A percentile compares a stretch with the other conserved stretches of the same genome.
These are phyloP conservation scores for Coemansia asiatica DNA, from an alignment of 192 early-diverging fungal genomes.

Conservation along the genomic window DNA sequence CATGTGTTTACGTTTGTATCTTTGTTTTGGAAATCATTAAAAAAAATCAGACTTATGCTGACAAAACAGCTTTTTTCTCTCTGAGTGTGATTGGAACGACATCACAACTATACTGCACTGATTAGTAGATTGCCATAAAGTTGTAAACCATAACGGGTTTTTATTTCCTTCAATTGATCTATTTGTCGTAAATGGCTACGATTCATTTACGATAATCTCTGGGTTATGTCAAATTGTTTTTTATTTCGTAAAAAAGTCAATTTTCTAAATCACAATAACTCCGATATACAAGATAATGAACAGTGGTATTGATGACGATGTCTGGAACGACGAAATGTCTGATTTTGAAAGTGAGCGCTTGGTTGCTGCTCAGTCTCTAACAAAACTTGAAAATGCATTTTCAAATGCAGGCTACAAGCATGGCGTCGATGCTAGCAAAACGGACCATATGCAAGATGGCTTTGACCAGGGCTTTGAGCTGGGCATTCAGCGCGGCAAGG, in stretches of 20 bases:
- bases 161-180: neutral
- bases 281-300: constrained; percentile 13
- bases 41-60: too few species aligned
- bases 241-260: neutral
- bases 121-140: neutral
- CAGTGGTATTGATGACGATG: constrained; percentile 8
- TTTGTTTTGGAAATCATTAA: too few species aligned
- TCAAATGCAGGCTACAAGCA: constrained; percentile 35
- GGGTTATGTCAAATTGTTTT: neutral
- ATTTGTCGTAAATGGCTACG: too few species aligned
- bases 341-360: constrained; percentile 22
- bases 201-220: neutral
- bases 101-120: neutral
- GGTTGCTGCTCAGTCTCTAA: constrained; percentile 19
- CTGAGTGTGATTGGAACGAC: neutral
- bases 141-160: neutral
- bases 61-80: neutral
- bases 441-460: constrained; percentile 31
- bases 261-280: too few species aligned
- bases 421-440: constrained; percentile 41
- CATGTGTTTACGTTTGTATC: too few species aligned
- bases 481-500: constrained; percentile 20
- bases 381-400: constrained; percentile 27
- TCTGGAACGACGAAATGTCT: constrained; percentile 29
- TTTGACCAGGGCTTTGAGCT: constrained; percentile 30